Conservation (phyloP, 2,329 filamentous ascomycete species). For the Fusarium sp. region DNA sequence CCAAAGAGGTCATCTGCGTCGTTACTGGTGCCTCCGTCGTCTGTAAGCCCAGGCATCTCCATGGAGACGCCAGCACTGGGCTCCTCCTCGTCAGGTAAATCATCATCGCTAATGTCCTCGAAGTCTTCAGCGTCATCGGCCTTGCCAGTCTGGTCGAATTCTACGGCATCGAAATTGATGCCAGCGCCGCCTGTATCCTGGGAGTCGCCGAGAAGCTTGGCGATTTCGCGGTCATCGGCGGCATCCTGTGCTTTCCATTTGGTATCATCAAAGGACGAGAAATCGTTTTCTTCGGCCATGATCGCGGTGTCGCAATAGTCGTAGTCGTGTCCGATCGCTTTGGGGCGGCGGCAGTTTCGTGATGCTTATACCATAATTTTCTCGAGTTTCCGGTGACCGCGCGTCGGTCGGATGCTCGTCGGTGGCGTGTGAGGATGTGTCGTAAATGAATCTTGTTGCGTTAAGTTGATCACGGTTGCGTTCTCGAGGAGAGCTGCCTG, state of each 20-base stretch:
- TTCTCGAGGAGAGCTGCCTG: conserved; percentile 26
- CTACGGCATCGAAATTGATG: conserved; percentile 58
- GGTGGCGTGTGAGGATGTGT: conserved; percentile 13
- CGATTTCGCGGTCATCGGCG: conserved; percentile 63
- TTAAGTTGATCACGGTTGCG: conserved; percentile 43
- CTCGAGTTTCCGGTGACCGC: conserved; percentile 3
- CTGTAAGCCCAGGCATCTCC: conserved; percentile 66
- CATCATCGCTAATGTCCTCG: conserved; percentile 91
- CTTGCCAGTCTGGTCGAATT: conserved; percentile 78
- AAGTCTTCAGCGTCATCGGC: conserved; percentile 93
- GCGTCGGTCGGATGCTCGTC: conserved; percentile 11
- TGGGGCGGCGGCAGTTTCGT: conserved; percentile 37
- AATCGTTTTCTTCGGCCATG: conserved; percentile 53
- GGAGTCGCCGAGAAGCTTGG: conserved; percentile 58
- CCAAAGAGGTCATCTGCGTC: conserved; percentile 78
- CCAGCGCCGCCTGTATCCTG: conserved; percentile 55
- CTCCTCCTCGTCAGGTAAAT: conserved; percentile 83
- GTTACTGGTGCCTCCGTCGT: conserved; percentile 71
- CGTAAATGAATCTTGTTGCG: conserved; percentile 19
- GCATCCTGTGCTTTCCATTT: conserved; percentile 60
- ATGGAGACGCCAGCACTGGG: conserved; percentile 56
- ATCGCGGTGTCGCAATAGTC: conserved; percentile 43
- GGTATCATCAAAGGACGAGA: conserved; percentile 53
- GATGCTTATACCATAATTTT: conserved; percentile 48
- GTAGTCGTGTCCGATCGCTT: conserved; percentile 42